These are phyloP conservation scores for Apostasia shenzhenica DNA, from an alignment of 106 monocot genomes.

Conservation along the genomic window DNA sequence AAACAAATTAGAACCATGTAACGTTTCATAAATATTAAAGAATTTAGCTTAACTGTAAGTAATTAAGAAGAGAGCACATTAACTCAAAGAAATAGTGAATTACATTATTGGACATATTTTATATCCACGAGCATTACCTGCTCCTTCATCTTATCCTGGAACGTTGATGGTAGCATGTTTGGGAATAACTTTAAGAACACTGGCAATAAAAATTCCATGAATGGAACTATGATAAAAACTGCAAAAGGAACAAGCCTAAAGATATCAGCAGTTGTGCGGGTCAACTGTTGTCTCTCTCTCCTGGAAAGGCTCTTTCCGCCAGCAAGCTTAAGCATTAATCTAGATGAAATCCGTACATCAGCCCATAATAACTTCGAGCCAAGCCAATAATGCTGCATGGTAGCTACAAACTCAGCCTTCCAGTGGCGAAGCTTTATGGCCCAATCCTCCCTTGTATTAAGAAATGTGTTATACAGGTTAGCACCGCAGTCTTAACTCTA, in stretches of 20 bases:
- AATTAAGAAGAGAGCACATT: too few relatives aligned
- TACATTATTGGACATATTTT: too few relatives aligned
- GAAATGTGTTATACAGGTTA: constrained; percentile 8
- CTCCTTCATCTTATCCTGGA: constrained; percentile 99
- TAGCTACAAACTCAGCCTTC: constrained; percentile 80
- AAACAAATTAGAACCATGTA: too few relatives aligned
- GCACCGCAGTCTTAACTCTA: not conserved
- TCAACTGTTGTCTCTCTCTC: constrained; percentile 88
- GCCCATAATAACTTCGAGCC: constrained; percentile 80
- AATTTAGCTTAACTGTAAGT: not conserved
- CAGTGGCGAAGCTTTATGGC: constrained; percentile 48
- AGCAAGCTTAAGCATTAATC: constrained; percentile 80
- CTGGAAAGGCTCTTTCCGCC: constrained; percentile 82
- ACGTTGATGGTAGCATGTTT: constrained; percentile 97
- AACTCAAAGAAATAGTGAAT: too few relatives aligned
- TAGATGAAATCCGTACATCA: constrained; percentile 82
- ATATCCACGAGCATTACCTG: constrained; percentile 39
- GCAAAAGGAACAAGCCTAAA: constrained; percentile 93
- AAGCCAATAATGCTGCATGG: constrained; percentile 91
- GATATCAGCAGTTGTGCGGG: constrained; percentile 94
- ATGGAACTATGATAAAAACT: constrained; percentile 93
- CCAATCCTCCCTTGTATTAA: constrained; percentile 47
- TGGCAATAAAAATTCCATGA: constrained; percentile 96
- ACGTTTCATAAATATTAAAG: not conserved
- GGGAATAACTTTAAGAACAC: constrained; percentile 88